Conservation (phyloP, 179 eudicot genomes). For the Vitellaria paradoxa region DNA sequence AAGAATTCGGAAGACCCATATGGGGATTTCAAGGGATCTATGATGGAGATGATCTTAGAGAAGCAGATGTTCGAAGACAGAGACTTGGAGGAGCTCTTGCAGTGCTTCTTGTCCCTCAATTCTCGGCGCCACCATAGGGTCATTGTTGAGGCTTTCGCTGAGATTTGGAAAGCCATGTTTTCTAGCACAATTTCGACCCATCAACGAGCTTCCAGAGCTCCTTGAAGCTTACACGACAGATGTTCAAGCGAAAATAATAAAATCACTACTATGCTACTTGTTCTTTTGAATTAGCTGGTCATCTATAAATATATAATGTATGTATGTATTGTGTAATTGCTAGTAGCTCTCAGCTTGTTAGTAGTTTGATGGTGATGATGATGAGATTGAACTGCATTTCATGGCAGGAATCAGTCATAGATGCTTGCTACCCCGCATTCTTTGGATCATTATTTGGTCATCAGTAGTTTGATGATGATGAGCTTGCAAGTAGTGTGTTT, state of each 20-base stretch:
- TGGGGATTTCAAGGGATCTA: constrained; percentile 73
- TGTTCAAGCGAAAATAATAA: neutral
- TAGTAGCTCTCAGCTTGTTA: too few species aligned
- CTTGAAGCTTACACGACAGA: neutral
- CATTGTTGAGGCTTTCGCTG: constrained; percentile 69
- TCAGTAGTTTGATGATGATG: too few species aligned
- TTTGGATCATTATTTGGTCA: too few species aligned
- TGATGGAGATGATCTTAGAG: constrained; percentile 91
- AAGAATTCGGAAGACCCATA: constrained; percentile 71
- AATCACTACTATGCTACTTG: neutral
- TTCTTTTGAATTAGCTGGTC: too few species aligned
- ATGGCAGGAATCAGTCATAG: too few species aligned
- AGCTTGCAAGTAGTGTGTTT: too few species aligned
- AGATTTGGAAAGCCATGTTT: constrained; percentile 67
- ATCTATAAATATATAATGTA: too few species aligned
- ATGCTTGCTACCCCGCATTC: too few species aligned
- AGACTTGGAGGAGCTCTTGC: constrained; percentile 69
- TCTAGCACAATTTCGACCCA: neutral
- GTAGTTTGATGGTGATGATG: too few species aligned
- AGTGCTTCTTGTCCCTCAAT: constrained; percentile 66
- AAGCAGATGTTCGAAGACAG: constrained; percentile 61
- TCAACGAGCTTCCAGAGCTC: neutral
- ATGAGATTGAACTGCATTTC: too few species aligned
- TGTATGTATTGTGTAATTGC: too few species aligned
- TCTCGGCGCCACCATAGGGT: constrained; percentile 47